These are phyloP conservation scores for Phyllosticta citriasiana DNA, from an alignment of 2,329 filamentous ascomycete genomes.

Conservation along the genomic window DNA sequence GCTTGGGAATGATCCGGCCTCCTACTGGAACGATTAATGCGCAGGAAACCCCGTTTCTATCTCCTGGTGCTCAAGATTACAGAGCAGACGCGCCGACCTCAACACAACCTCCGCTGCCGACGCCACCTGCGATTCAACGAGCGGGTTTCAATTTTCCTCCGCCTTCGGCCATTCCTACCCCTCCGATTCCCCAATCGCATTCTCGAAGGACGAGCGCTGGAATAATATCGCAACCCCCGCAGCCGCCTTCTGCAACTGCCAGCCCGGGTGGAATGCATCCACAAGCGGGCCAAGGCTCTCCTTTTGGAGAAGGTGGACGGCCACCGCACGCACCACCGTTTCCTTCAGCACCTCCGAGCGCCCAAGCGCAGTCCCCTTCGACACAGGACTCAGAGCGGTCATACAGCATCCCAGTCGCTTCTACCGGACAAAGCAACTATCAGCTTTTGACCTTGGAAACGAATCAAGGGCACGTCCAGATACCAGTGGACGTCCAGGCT, in stretches of 20 bases:
- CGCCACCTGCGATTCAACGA: slow-evolving; percentile 31
- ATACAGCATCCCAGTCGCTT: slow-evolving; percentile 33
- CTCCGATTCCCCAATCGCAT: slow-evolving; percentile 31
- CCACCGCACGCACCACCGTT: slow-evolving; percentile 13
- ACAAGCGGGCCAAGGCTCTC: slow-evolving; percentile 30
- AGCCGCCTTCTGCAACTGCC: slow-evolving; percentile 29
- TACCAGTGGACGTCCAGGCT: slow-evolving; percentile 70
- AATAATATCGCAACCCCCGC: slow-evolving; percentile 16
- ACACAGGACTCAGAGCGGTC: slow-evolving; percentile 6
- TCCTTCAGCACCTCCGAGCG: slow-evolving; percentile 12
- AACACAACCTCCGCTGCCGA: slow-evolving; percentile 37
- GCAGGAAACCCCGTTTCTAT: slow-evolving; percentile 39
- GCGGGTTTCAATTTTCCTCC: slow-evolving; percentile 22
- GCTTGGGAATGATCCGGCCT: slow-evolving; percentile 35
- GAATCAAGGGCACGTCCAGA: slow-evolving; percentile 41
- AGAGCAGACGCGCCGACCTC: slow-evolving; percentile 30
- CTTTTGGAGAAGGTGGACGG: slow-evolving; percentile 14
- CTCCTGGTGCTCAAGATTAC: slow-evolving; percentile 32
- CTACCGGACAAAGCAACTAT: slow-evolving; percentile 37
- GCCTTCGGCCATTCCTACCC: slow-evolving; percentile 22
- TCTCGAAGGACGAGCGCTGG: slow-evolving; percentile 27
- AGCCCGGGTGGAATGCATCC: slow-evolving; percentile 41
- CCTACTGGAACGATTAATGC: slow-evolving; percentile 39
- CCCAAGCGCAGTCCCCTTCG: slow-evolving; percentile 1
- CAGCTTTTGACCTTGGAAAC: slow-evolving; percentile 46